Base-by-base conservation (phyloP, 2,329 filamentous ascomycete genomes). In the Aaosphaeria pasadenensis region DNA sequence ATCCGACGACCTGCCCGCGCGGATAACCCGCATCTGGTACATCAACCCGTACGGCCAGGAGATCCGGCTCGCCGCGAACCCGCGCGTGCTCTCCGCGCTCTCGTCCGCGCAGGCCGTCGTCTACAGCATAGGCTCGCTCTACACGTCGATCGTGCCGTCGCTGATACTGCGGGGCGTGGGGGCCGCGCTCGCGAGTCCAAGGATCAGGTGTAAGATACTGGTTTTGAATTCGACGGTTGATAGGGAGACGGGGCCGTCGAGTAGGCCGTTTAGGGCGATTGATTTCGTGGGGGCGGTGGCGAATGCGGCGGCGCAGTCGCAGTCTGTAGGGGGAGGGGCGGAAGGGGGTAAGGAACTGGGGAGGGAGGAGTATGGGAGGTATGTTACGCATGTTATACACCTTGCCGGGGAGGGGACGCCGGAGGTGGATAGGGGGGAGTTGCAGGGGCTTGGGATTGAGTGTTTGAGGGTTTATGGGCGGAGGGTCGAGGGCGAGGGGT, bases 31-130 rank as follows among this genome's bases (percentile, higher is more conserved):
- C 2, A 79, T 97, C 31, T 97, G 91, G 90, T 97, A 97, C 74
- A 97, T 97, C 74, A 97, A 96, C 63, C 92, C 92, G 0, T 97
- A 96, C 68, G 92, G 92, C n/a, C 90, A 96, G 66, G 91, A 96
- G 70, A 96, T 97, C 57, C 83, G 86, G 13, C 88, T 91, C 0
- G 81, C 85, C 0, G 88, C 90, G 2, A 97, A 96, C 61, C 85
- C 90, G 0, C 85, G 89, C 44, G 89, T 92, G 0, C 60, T 95
- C 0, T 79, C 83, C 6, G 83, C 89, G 0, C 69, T 97, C 1
- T 73, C 75, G 11, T 72, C 74, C 1, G 80, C 88, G 0, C 79
- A 83, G 47, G 85, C 84, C 1, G 78, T 96, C 6, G 82, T 97
- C 41, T 97, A 96, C 73, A 91, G 88, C 68, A 95, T 97, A 50